Evolutionary conservation across 192 early-diverging fungal species (phyloP).

Genomic region (Podila minutissima): DNA sequence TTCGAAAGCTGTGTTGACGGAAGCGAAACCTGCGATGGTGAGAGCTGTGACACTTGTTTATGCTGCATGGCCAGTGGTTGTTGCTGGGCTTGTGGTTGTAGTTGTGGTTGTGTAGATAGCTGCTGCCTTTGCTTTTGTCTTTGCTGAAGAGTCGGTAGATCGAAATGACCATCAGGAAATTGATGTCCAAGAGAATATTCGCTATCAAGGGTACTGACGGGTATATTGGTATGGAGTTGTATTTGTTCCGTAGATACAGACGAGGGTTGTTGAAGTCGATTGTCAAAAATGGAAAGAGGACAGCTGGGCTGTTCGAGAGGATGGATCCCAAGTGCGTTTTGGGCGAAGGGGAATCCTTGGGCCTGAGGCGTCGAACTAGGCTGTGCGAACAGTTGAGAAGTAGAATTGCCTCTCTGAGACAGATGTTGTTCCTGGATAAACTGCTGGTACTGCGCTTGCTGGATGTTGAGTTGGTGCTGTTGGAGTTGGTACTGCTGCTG

Average conservation of each 20-base stretch:
- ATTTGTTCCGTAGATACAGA: too few species aligned
- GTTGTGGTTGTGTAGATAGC: neutral
- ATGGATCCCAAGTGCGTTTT: too few species aligned
- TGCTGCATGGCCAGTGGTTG: slow-evolving; percentile 4
- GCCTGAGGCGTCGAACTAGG: too few species aligned
- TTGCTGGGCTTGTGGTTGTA: neutral
- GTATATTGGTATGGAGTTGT: too few species aligned
- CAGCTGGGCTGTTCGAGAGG: too few species aligned
- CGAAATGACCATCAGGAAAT: neutral
- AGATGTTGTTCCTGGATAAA: neutral
- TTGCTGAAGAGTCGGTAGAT: slow-evolving; percentile 3
- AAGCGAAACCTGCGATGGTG: neutral
- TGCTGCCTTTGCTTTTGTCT: neutral
- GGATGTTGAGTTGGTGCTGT: neutral
- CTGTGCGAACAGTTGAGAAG: too few species aligned
- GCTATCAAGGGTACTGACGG: neutral
- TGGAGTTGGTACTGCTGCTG: neutral
- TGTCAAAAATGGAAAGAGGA: too few species aligned
- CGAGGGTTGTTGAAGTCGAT: too few species aligned
- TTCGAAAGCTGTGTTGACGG: neutral
- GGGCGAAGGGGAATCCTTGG: too few species aligned
- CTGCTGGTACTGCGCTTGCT: neutral
- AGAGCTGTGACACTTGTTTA: neutral
- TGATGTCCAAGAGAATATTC: neutral
- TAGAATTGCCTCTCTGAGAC: neutral